A percentile compares a stretch with the other conserved stretches of the same genome.
phyloP scores from a whole-genome alignment of 371 early-diverging fungal genomes.

The Zychaea mexicana region DNA sequence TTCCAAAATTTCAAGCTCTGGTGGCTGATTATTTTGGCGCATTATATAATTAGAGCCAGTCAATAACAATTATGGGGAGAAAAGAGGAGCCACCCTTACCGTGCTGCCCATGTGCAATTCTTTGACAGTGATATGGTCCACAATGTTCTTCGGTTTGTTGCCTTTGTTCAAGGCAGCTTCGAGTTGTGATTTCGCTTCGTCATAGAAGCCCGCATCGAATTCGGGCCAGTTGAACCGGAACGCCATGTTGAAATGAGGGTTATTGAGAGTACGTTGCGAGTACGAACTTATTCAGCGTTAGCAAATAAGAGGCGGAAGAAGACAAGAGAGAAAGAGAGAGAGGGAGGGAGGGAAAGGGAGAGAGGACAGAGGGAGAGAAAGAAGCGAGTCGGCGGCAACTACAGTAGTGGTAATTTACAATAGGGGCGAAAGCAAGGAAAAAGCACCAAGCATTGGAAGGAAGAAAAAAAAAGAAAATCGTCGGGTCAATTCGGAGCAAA shows the following conservation, averaged over 20 bases:
- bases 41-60: too few relatives aligned
- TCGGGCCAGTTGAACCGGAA: constrained; percentile 96
- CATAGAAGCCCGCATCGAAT: constrained; percentile 83
- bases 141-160: constrained; percentile 89
- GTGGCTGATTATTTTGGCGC: constrained; percentile 66
- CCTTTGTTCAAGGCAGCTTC: constrained; percentile 92
- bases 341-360: not conserved
- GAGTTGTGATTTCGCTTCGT: constrained; percentile 83
- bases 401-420: too few relatives aligned
- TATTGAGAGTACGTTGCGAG: too few relatives aligned
- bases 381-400: too few relatives aligned
- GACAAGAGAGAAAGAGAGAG: not conserved
- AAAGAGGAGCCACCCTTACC: constrained; percentile 44
- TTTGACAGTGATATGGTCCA: constrained; percentile 86
- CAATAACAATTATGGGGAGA: not conserved
- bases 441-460: too few relatives aligned
- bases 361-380: not conserved
- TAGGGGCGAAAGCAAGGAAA: too few relatives aligned
- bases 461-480: too few relatives aligned
- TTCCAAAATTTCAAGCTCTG: constrained; percentile 95
- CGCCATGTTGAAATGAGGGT: constrained; percentile 65
- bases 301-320: not conserved
- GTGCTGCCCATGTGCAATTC: constrained; percentile 94
- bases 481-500: too few relatives aligned
- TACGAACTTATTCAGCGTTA: too few relatives aligned